Evolutionary conservation across 257 asterid species (phyloP), one percentile per base, ranked within the genome.

Genomic region (Solanum ahanhuiri): DNA sequence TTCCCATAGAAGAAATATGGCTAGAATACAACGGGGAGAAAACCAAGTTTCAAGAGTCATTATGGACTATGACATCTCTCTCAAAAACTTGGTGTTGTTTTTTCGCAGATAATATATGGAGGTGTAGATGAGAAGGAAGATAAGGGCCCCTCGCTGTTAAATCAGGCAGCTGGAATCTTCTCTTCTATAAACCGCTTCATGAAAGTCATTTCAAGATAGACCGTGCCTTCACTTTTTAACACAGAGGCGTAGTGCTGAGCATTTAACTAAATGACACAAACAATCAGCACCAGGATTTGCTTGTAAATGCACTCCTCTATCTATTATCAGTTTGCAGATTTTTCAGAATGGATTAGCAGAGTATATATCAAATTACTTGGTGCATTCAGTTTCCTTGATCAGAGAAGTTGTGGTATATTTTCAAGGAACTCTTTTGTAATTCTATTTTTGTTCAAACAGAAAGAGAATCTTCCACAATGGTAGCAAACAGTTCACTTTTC

Each of bases 111-210:
- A 58, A 94, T 96, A 45, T 96, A 93, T 88, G 96, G 96, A 66
- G 96, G 90, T 69, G 90, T 88, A 33, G 91, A 90, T 86, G 93
- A 88, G 73, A 88, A 91, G 43, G 48, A 87, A 54, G 96, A 91
- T 84, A 90, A 93, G 48, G 94, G 93, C 64, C 5, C 88, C 39
- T 95, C 98, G 41, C 88, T 96, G 85, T 88, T 95, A 60, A 95
- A 91, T 91, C 98, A 96, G 91, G 99, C 98, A 45, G 94, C 95
- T 18, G 89, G 95, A 86, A 88, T 96, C 79, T 94, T 96, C 93
- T 94, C 98, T 87, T 93, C 98, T 3, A 33, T 96, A 8, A 96
- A 91, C 85, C 94, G 98, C 71, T 96, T 96, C 93, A 91, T 95
- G 97, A 96, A 89, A 92, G 95, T 93, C 87, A 96, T 96, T 77